Evolutionary conservation across 768 basidiomycete species (phyloP).

Genomic region (Fibroporia radiculosa): DNA sequence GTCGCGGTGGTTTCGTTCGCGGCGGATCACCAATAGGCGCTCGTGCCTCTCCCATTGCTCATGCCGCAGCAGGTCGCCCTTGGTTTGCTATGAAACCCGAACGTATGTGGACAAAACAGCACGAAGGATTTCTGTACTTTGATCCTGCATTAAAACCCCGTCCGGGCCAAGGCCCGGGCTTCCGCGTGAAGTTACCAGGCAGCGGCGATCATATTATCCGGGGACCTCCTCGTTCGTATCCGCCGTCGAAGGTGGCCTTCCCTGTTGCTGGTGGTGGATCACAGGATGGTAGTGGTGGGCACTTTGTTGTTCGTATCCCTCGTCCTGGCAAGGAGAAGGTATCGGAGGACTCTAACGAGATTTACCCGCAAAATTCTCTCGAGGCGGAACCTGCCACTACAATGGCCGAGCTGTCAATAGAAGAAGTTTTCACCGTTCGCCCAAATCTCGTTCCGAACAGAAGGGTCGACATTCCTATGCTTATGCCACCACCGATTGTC

Average conservation of each 20-base stretch:
- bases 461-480: conserved; percentile 10
- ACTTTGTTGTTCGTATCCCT: conserved; percentile 46
- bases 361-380: conserved; percentile 5
- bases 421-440: conserved; percentile 53
- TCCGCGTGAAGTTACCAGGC: conserved; percentile 62
- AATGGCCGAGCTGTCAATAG: conserved; percentile 33
- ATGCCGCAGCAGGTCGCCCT: conserved; percentile 33
- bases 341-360: conserved; percentile 7
- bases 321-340: conserved; percentile 30
- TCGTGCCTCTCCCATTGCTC: conserved; percentile 15
- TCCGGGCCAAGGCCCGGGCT: conserved; percentile 43
- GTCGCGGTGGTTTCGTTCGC: conserved; percentile 18
- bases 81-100: conserved; percentile 78
- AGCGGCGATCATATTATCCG: conserved; percentile 35
- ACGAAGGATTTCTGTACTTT: conserved; percentile 65
- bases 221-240: conserved; percentile 20
- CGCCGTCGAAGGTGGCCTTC: conserved; percentile 4
- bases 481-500: conserved; percentile 2
- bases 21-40: conserved; percentile 19
- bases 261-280: conserved; percentile 10
- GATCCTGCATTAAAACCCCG: conserved; percentile 53
- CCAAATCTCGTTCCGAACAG: conserved; percentile 38
- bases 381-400: conserved; percentile 20
- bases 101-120: conserved; percentile 76
- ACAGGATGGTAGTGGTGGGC: conserved; percentile 38